Conservation (phyloP, 2,329 filamentous ascomycete genomes). For the Emergomyces pasteurianus region DNA sequence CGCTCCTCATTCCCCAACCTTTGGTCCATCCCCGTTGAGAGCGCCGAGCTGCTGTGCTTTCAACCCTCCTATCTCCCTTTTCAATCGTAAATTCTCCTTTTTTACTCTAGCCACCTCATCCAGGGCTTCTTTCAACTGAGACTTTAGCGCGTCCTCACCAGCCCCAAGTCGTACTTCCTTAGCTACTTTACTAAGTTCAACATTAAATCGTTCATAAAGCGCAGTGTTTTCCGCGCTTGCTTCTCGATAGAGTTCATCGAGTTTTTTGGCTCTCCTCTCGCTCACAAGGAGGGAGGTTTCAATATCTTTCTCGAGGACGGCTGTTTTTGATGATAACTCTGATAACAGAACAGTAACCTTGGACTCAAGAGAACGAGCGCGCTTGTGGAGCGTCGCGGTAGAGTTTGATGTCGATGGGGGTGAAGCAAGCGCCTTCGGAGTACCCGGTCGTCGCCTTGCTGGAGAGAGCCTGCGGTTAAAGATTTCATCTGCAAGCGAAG, state of each 20-base stretch:
- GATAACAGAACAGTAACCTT: constrained; percentile 49
- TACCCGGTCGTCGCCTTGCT: constrained; percentile 31
- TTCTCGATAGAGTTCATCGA: constrained; percentile 84
- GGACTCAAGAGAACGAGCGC: constrained; percentile 55
- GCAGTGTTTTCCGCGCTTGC: constrained; percentile 83
- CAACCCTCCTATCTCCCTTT: constrained; percentile 66
- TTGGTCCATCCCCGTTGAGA: constrained; percentile 17
- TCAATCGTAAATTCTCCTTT: constrained; percentile 75
- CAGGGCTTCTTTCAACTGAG: constrained; percentile 56
- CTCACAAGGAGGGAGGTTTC: constrained; percentile 58
- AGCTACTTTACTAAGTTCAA: constrained; percentile 74
- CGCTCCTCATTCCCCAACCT: constrained; percentile 13
- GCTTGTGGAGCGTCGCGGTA: constrained; percentile 26
- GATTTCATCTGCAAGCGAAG: constrained; percentile 71
- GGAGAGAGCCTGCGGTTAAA: constrained; percentile 29
- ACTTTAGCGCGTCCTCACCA: constrained; percentile 66
- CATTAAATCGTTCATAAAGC: constrained; percentile 82
- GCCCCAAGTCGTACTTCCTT: constrained; percentile 64
- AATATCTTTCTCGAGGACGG: constrained; percentile 56
- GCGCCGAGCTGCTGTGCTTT: constrained; percentile 36
- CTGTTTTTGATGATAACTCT: constrained; percentile 50
- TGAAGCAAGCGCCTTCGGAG: constrained; percentile 22
- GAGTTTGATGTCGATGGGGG: constrained; percentile 12
- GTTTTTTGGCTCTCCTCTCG: constrained; percentile 65
- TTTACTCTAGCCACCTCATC: constrained; percentile 68